Evolutionary conservation across 1,284 basidiomycete species (phyloP).

Genomic region (Afroboletus lepidellus): DNA sequence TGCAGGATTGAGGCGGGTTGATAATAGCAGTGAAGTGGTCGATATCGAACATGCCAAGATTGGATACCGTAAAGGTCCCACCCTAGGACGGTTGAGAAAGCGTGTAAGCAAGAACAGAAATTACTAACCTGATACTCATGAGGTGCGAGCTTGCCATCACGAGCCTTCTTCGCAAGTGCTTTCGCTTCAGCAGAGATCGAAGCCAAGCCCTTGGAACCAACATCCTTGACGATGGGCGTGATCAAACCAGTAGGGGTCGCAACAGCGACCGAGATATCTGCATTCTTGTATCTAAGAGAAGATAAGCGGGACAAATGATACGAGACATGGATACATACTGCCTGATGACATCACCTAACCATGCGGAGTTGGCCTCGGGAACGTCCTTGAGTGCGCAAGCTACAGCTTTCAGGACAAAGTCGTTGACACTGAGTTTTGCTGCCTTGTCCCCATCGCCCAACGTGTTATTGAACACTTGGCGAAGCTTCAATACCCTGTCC

Average conservation of each 20-base stretch:
- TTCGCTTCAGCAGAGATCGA: constrained; percentile 93
- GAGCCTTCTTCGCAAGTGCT: constrained; percentile 89
- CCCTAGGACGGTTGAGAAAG: constrained; percentile 51
- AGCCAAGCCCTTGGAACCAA: constrained; percentile 87
- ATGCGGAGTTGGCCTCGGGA: constrained; percentile 97
- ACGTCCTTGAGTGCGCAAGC: constrained; percentile 91
- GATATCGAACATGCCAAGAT: constrained; percentile 97
- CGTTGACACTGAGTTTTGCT: constrained; percentile 95
- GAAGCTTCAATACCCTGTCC: constrained; percentile 93
- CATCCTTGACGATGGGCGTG: constrained; percentile 96
- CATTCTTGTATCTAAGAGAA: constrained; percentile 81
- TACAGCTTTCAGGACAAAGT: constrained; percentile 97
- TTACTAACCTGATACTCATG: constrained; percentile 85
- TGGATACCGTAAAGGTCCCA: constrained; percentile 98
- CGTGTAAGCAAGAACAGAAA: constrained; percentile 1
- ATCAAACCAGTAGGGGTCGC: constrained; percentile 96
- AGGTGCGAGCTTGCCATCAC: constrained; percentile 94
- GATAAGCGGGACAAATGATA: neutral
- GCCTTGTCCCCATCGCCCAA: constrained; percentile 81
- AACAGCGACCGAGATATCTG: constrained; percentile 96
- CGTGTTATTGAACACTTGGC: constrained; percentile 94
- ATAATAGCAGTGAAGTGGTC: constrained; percentile 98
- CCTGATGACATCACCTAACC: constrained; percentile 94
- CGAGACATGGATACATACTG: constrained; percentile 59
- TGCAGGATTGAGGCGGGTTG: constrained; percentile 98